Conservation (phyloP, 2,329 filamentous ascomycete genomes). For the Penicillium brevicompactum region DNA sequence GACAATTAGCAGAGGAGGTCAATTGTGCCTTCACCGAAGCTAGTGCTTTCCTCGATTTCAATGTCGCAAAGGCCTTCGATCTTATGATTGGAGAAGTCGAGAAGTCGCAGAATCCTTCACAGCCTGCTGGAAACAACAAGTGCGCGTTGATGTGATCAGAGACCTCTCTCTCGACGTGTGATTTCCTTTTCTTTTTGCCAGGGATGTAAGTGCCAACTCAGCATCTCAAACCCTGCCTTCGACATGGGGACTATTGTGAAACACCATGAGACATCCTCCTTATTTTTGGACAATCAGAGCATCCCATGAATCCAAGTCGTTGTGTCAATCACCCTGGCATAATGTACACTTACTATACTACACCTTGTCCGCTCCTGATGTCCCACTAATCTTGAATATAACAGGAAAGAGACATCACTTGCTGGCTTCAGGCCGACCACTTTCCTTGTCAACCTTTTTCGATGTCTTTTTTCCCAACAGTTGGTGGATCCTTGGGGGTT, state of each 20-base stretch:
- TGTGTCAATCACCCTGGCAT: not conserved
- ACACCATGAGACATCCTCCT: not conserved
- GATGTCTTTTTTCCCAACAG: slow-evolving; percentile 3
- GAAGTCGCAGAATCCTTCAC: slow-evolving; percentile 86
- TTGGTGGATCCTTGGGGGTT: slow-evolving; percentile 20
- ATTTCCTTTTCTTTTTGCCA: not conserved
- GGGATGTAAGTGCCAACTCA: slow-evolving; percentile 6
- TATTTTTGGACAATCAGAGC: not conserved
- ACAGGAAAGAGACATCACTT: not conserved
- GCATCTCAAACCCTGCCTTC: not conserved
- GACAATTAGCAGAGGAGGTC: slow-evolving; percentile 80
- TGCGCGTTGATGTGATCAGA: slow-evolving; percentile 77
- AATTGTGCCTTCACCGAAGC: slow-evolving; percentile 94
- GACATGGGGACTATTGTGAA: not conserved
- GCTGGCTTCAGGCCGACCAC: not conserved
- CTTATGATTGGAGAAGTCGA: slow-evolving; percentile 93
- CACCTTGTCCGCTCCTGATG: not conserved
- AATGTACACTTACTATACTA: not conserved
- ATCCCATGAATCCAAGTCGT: not conserved
- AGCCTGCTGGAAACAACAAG: slow-evolving; percentile 78
- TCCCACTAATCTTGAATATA: not conserved
- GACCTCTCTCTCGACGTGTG: not conserved
- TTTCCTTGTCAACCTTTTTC: not conserved
- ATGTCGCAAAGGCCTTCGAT: slow-evolving; percentile 90
- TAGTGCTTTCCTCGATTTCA: slow-evolving; percentile 90